A percentile compares a stretch with the other conserved stretches of the same genome.
Evolutionary conservation across 106 monocot genomes (phyloP).

Genomic region (Phalaenopsis aphrodite): DNA sequence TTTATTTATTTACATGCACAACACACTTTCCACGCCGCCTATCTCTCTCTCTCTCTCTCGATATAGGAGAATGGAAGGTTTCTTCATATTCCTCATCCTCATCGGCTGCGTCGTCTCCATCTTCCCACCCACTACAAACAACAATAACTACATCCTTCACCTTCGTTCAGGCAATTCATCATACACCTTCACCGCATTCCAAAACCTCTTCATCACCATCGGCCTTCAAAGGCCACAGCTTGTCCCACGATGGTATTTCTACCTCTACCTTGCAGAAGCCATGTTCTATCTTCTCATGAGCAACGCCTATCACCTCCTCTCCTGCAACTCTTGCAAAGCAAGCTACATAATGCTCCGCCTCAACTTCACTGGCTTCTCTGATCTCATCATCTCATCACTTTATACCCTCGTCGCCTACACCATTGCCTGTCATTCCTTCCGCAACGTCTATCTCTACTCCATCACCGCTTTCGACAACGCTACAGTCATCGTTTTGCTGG

Average conservation of each 20-base stretch:
- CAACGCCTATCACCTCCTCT: conserved; percentile 53
- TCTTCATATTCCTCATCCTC: conserved; percentile 18
- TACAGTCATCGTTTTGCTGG: conserved; percentile 13
- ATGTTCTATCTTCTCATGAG: conserved; percentile 60
- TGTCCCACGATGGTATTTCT: conserved; percentile 43
- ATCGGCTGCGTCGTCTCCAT: background rate
- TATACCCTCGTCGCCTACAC: conserved; percentile 46
- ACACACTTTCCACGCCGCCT: no score
- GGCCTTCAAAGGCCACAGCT: background rate
- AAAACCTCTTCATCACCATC: background rate
- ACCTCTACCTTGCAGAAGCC: conserved; percentile 32
- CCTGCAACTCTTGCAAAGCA: conserved; percentile 13
- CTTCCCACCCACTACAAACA: background rate
- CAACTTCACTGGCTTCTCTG: conserved; percentile 51
- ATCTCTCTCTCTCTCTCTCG: no score
- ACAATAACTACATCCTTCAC: background rate
- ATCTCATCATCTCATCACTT: conserved; percentile 56
- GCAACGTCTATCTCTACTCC: conserved; percentile 34
- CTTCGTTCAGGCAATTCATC: background rate
- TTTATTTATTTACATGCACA: no score
- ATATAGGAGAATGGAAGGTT: background rate
- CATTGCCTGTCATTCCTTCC: conserved; percentile 38
- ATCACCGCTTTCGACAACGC: conserved; percentile 38
- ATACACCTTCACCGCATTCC: background rate
- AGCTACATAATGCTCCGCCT: conserved; percentile 42